Base-by-base conservation (phyloP, 2,329 filamentous ascomycete genomes). In the Cercospora citrullina region DNA sequence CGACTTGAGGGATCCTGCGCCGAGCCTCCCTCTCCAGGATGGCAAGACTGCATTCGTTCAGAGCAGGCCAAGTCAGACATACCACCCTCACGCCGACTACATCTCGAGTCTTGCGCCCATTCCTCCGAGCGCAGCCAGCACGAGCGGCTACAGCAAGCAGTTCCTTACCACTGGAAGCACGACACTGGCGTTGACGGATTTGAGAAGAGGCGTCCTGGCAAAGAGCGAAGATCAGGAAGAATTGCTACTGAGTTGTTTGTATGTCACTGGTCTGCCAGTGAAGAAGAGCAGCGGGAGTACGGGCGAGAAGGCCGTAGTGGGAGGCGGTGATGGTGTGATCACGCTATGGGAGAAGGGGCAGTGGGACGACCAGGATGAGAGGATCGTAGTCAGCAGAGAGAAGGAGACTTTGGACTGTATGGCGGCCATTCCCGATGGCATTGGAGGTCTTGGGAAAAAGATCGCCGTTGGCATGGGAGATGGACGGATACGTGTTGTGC, bases 141-240 rank as follows among this genome's bases (percentile, higher is more conserved):
- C 93, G 0, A 94, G 91, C 18, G 94, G 94, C 5, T 94, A 92
- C 78, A 89, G 92, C 75, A 97, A 97, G 81, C 94, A 98, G 81
- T 99, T 93, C 91, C 87, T 97, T 63, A 95, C 91, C 42, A 97
- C 94, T 0, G 95, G 95, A 36, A 94, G 93, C 55, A 94, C 92
- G 1, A 98, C 94, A 0, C 83, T 99, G 21, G 92, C 93, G 1
- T 90, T 97, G 42, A 96, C 93, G 0, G 95, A 99, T 78, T 83
- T 97, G 55, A 88, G 94, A 26, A 86, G 92, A 59, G 94, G 94
- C 14, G 92, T 97, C 5, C 82, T 98, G 53, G 90, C 94, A 3
- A 90, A 90, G 68, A 97, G 93, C 72, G 95, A 97, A 77, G 93
- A 98, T 75, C 95, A 98, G 77, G 95, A 96, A 75, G 94, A 97